Evolutionary conservation across 225 moss, liverwort and hornwort species (phyloP), one percentile per base, ranked within the genome.

Genomic region (Thuidium tamariscinum): DNA sequence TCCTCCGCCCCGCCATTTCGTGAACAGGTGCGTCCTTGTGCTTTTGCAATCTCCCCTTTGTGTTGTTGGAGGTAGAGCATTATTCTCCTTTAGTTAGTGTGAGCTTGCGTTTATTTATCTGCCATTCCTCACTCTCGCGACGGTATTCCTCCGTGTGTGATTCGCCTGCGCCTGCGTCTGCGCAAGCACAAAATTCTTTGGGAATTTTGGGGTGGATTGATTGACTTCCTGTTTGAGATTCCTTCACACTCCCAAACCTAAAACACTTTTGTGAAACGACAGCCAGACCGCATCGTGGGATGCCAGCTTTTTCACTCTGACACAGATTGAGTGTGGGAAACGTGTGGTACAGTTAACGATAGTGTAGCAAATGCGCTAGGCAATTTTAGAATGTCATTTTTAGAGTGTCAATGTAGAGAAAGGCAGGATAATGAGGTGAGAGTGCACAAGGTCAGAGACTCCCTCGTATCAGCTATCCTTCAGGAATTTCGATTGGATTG

Each of bases 1-100:
- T 36, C 23, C 34, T 62, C 59, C 26, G 41, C 9, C 57, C 70
- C 65, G 61, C 86, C 90, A 85, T 57, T 88, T 56, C 49, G 91
- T 89, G 86, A 91, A 91, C 64, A 86, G 88, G 88, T 91, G 81
- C 76, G 86, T 57, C 88, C 62, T 84, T 88, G 56, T 86, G 86
- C 70, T 86, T 54, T 91, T 86, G 76, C 57, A 59, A 89, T 91
- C 88, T 86, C 84, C 64, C 56, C 63, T 27, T 77, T 11, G 48
- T 66, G 65, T 60, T 71, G 62, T 51, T 21, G 57, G 57, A 15
- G 59, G 39, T 82, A 54, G 87, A 63, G 64, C 79, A 26, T 19
- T 57, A 17, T 65, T 52, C 44, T 23, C 25, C 17, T 83, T 9
- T 16, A 44, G 51, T 18, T 19, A 9, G 19, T 72, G 37, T 46